A percentile compares a stretch with the other conserved stretches of the same genome.
These are phyloP conservation scores for Fusarium sp. DNA, from an alignment of 2,329 filamentous ascomycete genomes.

Conservation along the genomic window DNA sequence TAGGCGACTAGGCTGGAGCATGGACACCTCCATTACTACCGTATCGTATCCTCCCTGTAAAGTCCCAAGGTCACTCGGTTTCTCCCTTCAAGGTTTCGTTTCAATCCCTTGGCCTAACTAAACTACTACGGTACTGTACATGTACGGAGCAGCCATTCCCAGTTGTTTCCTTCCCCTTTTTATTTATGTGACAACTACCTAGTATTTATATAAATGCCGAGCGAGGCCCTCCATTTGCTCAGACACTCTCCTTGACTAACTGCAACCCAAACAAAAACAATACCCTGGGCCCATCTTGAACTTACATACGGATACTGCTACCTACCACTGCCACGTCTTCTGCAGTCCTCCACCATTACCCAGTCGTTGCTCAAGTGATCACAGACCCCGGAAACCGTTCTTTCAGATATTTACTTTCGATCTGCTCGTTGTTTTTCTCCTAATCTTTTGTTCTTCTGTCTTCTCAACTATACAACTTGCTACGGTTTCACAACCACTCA, in stretches of 20 bases:
- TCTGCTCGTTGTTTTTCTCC: not conserved
- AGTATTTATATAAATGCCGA: conserved; percentile 31
- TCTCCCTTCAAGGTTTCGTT: conserved; percentile 27
- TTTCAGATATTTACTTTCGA: conserved; percentile 6
- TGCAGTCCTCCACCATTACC: conserved; percentile 15
- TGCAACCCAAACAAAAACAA: conserved; percentile 19
- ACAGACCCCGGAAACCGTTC: conserved; percentile 7
- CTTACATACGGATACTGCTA: conserved; percentile 22
- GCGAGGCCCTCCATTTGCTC: conserved; percentile 18
- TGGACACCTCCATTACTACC: not conserved
- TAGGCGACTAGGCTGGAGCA: not conserved
- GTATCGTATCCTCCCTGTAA: not conserved
- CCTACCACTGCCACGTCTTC: conserved; percentile 31
- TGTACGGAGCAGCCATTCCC: conserved; percentile 4
- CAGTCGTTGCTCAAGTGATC: conserved; percentile 32
- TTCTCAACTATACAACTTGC: conserved; percentile 8
- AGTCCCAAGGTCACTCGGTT: not conserved
- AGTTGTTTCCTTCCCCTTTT: conserved; percentile 29
- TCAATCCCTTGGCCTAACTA: conserved; percentile 24
- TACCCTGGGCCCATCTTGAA: not conserved
- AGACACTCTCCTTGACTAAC: conserved; percentile 3
- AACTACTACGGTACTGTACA: not conserved
- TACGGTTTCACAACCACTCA: conserved; percentile 10
- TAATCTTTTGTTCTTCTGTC: not conserved
- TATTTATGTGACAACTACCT: not conserved